Conservation (phyloP, 2,329 filamentous ascomycete genomes). For the Clonostachys chloroleuca region DNA sequence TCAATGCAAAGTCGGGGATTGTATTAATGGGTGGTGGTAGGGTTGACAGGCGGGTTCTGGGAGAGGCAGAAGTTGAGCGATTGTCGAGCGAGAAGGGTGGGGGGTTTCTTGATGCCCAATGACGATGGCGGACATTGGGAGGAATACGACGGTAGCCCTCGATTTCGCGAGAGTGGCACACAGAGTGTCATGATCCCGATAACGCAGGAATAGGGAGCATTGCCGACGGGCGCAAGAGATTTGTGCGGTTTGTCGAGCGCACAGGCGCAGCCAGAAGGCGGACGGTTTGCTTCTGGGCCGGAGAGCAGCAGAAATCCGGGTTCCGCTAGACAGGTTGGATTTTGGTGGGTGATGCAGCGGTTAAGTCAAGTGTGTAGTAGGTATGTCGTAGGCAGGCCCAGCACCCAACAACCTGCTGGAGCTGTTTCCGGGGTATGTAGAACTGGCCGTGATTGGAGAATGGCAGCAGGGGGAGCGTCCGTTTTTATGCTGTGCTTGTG, state of each 20-base stretch:
- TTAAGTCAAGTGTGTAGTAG: background rate
- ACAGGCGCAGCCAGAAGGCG: background rate
- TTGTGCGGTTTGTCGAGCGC: background rate
- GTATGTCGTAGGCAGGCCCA: background rate
- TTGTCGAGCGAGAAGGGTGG: background rate
- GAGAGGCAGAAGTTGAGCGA: background rate
- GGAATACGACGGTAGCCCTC: constrained; percentile 1
- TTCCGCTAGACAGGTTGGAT: constrained; percentile 1
- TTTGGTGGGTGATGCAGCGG: no score
- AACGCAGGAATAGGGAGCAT: background rate
- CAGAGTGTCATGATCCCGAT: constrained; percentile 6
- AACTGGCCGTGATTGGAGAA: constrained; percentile 8
- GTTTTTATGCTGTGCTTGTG: background rate
- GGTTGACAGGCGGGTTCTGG: background rate
- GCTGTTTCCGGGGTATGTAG: constrained; percentile 5
- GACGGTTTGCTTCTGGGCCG: constrained; percentile 7
- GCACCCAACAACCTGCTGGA: no score
- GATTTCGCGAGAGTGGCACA: background rate
- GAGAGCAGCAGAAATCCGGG: constrained; percentile 2
- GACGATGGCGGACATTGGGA: constrained; percentile 2
- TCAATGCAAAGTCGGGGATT: background rate
- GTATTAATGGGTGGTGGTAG: background rate
- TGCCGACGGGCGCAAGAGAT: background rate
- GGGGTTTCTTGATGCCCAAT: constrained; percentile 1
- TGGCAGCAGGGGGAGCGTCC: constrained; percentile 2